Evolutionary conservation across 2,329 filamentous ascomycete species (phyloP), one percentile per base, ranked within the genome.

Genomic region (Hymenotorrendiella dingleyae): DNA sequence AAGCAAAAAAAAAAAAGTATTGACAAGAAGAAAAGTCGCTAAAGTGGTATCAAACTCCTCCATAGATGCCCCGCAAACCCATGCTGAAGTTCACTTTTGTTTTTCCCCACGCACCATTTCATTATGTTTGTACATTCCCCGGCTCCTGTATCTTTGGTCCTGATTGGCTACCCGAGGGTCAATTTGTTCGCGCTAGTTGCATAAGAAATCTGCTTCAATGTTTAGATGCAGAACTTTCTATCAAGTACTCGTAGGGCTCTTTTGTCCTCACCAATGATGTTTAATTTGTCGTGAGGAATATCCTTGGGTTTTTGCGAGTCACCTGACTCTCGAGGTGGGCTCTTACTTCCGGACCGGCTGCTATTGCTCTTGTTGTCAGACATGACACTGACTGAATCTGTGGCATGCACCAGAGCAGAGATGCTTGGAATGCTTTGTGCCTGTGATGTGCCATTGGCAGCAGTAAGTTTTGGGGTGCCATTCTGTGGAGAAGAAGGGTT

Each of bases 211-310:
- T 40, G 20, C 37, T 11, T 17, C 14, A 34, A 24, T 16, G 6
- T 32, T 44, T 56, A 62, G 42, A 56, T 54, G 46, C 61, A 67
- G 53, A 77, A 76, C 54, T 75, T 76, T 50, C 72, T 68, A 61
- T 87, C 78, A 37, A 87, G 66, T 58, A 84, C 79, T 49, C 78
- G 72, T 34, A 86, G 62, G 2, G 80, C 81, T 51, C 80, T 70
- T 47, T 73, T 73, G 52, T 86, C 83, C 59, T 86, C 82, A 14
- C 76, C 78, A 33, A 53, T 42, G 14, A 47, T 50, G 4, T 70
- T 73, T 20, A 77, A 62, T 50, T 76, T 77, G 46, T 76, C 71
- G 38, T 68, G 73, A 6, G 73, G 73, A 37, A 78, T 76, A 54
- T 77, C 74, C 42, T 71, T 69, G 6, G 73, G 68, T 23, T 67